phyloP scores from a whole-genome alignment of 2,329 filamentous ascomycete genomes.

The Samsoniella hepiali region DNA sequence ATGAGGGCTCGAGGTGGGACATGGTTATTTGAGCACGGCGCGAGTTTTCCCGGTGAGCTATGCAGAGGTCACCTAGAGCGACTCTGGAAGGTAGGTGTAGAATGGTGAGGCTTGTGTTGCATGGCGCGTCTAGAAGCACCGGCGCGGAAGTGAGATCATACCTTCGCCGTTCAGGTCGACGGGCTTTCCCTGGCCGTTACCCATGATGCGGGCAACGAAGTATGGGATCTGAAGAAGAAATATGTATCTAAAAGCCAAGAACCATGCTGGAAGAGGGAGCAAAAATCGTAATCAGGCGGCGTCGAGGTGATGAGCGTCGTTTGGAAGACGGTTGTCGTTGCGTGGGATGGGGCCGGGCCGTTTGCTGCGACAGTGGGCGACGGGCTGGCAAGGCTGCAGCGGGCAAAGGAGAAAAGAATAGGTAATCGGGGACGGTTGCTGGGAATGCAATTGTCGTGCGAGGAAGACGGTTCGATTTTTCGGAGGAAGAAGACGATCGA shows the following conservation, averaged over 20 bases:
- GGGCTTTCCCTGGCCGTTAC: conserved; percentile 92
- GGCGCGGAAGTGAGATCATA: conserved; percentile 38
- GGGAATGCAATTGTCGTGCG: conserved; percentile 7
- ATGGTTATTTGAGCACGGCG: not conserved
- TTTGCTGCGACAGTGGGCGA: conserved; percentile 4
- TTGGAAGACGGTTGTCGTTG: not conserved
- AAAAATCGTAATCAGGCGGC: not conserved
- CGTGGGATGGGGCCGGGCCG: not conserved
- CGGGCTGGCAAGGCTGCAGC: not conserved
- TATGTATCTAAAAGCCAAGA: not conserved
- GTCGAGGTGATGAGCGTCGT: not conserved
- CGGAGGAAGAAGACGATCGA: not conserved
- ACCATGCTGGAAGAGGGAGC: conserved; percentile 8
- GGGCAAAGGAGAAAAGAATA: not conserved
- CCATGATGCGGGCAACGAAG: conserved; percentile 55
- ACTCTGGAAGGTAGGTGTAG: not conserved
- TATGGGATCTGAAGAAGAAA: not conserved
- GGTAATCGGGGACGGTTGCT: not conserved
- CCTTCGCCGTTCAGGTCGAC: conserved; percentile 91
- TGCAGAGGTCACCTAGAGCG: not conserved
- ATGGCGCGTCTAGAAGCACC: conserved; percentile 1
- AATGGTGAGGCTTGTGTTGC: not conserved
- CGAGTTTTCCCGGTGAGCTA: not conserved
- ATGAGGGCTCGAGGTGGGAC: not conserved
- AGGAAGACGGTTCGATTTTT: not conserved